Evolutionary conservation across 768 basidiomycete species (phyloP).

Genomic region (Leucocoprinus leucothites): DNA sequence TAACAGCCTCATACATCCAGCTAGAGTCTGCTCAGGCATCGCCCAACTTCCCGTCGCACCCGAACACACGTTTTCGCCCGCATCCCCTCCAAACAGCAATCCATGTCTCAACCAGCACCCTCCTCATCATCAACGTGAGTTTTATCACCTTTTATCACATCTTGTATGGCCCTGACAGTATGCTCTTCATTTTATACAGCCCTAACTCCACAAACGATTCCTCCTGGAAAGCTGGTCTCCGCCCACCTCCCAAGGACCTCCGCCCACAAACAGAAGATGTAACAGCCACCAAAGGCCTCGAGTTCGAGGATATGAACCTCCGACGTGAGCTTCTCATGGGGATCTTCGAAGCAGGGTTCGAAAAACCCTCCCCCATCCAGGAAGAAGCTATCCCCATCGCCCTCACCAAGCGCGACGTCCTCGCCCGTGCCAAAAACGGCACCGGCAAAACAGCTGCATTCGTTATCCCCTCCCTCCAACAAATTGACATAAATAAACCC

Average conservation of each 20-base stretch:
- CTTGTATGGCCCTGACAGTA: background rate
- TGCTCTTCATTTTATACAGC: slow-evolving; percentile 22
- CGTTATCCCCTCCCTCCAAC: slow-evolving; percentile 95
- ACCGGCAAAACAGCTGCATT: slow-evolving; percentile 99
- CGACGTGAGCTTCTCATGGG: slow-evolving; percentile 98
- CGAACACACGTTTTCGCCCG: slow-evolving; percentile 6
- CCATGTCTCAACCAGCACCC: slow-evolving; percentile 29
- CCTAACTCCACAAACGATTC: slow-evolving; percentile 28
- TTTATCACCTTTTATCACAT: background rate
- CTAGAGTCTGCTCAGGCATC: background rate
- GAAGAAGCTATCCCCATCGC: slow-evolving; percentile 98
- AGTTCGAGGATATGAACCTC: slow-evolving; percentile 94
- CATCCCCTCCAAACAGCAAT: background rate
- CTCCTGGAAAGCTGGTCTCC: slow-evolving; percentile 76
- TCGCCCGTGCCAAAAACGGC: slow-evolving; percentile 94
- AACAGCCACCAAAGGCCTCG: slow-evolving; percentile 86
- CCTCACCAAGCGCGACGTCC: slow-evolving; percentile 88
- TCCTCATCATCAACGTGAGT: slow-evolving; percentile 31
- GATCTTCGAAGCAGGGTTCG: slow-evolving; percentile 98
- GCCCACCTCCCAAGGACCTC: slow-evolving; percentile 84
- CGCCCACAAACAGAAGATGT: slow-evolving; percentile 99
- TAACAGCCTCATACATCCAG: background rate
- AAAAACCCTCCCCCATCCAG: slow-evolving; percentile 96
- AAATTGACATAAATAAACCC: slow-evolving; percentile 75
- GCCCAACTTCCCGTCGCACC: background rate